These are phyloP conservation scores for Bullera alba DNA, from an alignment of 768 basidiomycete genomes.

Conservation along the genomic window DNA sequence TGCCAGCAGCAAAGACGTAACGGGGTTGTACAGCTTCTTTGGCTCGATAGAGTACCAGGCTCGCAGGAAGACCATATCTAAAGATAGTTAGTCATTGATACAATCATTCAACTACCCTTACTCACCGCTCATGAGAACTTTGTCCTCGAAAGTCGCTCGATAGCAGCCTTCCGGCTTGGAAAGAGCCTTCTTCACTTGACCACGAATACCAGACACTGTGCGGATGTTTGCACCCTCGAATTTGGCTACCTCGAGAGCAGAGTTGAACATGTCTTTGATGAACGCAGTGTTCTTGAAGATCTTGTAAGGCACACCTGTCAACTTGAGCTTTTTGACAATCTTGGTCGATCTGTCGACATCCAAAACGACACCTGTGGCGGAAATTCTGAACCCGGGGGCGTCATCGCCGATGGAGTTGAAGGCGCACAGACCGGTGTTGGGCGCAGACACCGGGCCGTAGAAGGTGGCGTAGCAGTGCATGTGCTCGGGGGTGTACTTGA, in stretches of 20 bases:
- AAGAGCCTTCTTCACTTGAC: conserved; percentile 92
- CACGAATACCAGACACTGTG: conserved; percentile 91
- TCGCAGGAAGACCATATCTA: conserved; percentile 88
- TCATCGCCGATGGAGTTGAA: conserved; percentile 77
- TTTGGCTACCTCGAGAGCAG: conserved; percentile 89
- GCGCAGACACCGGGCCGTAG: conserved; percentile 83
- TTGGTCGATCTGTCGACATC: conserved; percentile 85
- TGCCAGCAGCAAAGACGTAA: conserved; percentile 78
- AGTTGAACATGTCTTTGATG: conserved; percentile 92
- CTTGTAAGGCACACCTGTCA: conserved; percentile 92
- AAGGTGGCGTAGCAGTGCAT: conserved; percentile 99
- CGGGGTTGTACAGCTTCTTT: conserved; percentile 91
- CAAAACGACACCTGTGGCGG: conserved; percentile 88
- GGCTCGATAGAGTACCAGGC: conserved; percentile 97
- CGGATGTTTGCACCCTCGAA: conserved; percentile 96
- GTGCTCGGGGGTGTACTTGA: conserved; percentile 99
- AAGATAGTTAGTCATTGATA: not conserved
- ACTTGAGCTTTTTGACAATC: conserved; percentile 97
- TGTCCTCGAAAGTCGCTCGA: conserved; percentile 97
- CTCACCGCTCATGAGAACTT: conserved; percentile 88
- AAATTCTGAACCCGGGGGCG: conserved; percentile 71
- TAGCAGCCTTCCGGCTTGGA: conserved; percentile 92
- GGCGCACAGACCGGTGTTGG: conserved; percentile 94
- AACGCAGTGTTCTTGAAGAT: conserved; percentile 99
- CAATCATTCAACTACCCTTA: conserved; percentile 11